Percentiles rank a stretch among this genome's conserved stretches.
These are phyloP conservation scores for Exserohilum rostratum DNA, from an alignment of 2,329 filamentous ascomycete genomes.

Conservation along the genomic window DNA sequence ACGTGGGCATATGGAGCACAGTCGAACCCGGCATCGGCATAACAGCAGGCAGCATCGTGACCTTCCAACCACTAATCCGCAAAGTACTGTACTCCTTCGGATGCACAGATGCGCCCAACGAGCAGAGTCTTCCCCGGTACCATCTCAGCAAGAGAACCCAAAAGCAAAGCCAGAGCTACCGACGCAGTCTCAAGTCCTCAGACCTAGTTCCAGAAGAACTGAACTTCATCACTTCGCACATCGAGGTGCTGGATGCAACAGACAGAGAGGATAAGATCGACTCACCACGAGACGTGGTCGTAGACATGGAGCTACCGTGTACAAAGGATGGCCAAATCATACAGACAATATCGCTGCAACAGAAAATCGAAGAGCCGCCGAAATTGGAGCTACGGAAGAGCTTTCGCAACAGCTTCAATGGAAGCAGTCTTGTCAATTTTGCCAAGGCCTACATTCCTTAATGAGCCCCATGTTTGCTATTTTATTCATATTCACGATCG, in stretches of 20 bases:
- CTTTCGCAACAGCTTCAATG: conserved; percentile 27
- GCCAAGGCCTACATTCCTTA: conserved; percentile 12
- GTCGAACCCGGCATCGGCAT: conserved; percentile 49
- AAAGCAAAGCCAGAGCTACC: conserved; percentile 27
- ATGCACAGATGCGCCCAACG: conserved; percentile 22
- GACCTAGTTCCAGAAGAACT: conserved; percentile 24
- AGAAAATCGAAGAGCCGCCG: conserved; percentile 25
- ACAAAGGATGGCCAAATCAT: conserved; percentile 17
- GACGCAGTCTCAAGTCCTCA: conserved; percentile 25
- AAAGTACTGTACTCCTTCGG: conserved; percentile 29
- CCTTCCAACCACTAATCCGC: conserved; percentile 56
- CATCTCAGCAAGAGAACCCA: conserved; percentile 15
- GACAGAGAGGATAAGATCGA: neutral
- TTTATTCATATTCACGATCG: neutral
- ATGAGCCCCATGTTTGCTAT: neutral
- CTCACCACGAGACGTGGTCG: neutral
- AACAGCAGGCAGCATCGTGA: conserved; percentile 56
- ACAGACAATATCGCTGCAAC: conserved; percentile 25
- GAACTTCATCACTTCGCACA: conserved; percentile 16
- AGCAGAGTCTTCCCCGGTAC: conserved; percentile 13
- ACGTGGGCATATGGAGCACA: conserved; percentile 50
- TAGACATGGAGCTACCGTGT: conserved; percentile 1
- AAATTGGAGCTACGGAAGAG: conserved; percentile 29
- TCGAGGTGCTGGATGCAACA: conserved; percentile 10
- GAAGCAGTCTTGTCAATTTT: conserved; percentile 23